Conservation (phyloP, 2,329 filamentous ascomycete species). For the Helicocarpus griseus region DNA sequence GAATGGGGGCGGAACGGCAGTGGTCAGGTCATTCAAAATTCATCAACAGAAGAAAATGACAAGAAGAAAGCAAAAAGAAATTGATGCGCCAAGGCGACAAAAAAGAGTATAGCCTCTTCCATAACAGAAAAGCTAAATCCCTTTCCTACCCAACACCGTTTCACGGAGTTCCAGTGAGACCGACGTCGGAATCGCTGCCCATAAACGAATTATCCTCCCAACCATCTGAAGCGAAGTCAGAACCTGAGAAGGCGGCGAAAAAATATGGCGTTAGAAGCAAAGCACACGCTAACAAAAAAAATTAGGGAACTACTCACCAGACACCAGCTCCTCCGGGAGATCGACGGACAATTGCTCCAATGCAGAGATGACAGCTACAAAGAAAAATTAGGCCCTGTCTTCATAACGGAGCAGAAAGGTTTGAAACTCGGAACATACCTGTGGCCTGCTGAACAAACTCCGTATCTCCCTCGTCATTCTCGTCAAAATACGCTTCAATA, state of each 20-base stretch:
- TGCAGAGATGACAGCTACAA: slow-evolving; percentile 21
- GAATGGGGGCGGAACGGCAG: too few relatives aligned
- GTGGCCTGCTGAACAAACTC: slow-evolving; percentile 23
- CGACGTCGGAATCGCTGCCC: slow-evolving; percentile 33
- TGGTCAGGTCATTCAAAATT: background rate
- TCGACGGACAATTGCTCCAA: slow-evolving; percentile 29
- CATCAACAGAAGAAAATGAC: background rate
- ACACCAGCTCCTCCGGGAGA: slow-evolving; percentile 29
- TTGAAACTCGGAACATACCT: slow-evolving; percentile 19
- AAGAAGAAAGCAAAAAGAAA: background rate
- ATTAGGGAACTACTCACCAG: slow-evolving; percentile 21
- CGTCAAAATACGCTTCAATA: slow-evolving; percentile 27
- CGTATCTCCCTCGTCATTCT: slow-evolving; percentile 26
- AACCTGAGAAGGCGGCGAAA: slow-evolving; percentile 25
- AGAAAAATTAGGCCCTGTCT: slow-evolving; percentile 7
- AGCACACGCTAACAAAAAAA: background rate
- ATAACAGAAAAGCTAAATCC: too few relatives aligned
- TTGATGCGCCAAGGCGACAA: too few relatives aligned
- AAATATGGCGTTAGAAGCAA: slow-evolving; percentile 16
- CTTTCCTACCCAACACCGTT: background rate
- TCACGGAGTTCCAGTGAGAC: slow-evolving; percentile 28
- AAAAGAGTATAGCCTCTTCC: background rate
- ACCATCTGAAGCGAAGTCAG: slow-evolving; percentile 32
- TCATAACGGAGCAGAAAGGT: background rate
- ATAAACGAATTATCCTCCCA: slow-evolving; percentile 34